Percentiles rank a stretch among this genome's conserved stretches.
These are phyloP conservation scores for Globisporangium nagaii DNA, from an alignment of 352 stramenopile species.

Conservation along the genomic window DNA sequence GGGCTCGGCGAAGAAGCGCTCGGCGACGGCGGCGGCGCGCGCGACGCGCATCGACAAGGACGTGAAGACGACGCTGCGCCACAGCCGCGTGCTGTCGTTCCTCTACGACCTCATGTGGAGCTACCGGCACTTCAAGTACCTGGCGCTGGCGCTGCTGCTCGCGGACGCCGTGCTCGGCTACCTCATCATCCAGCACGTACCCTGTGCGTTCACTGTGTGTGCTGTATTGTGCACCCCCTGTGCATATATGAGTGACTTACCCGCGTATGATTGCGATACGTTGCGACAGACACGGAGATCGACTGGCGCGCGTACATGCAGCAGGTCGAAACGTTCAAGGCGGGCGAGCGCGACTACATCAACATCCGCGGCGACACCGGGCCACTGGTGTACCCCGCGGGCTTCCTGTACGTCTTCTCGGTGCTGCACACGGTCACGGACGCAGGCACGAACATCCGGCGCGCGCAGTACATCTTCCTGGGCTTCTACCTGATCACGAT, in stretches of 20 bases:
- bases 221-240: not conserved
- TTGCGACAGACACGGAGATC: conserved; percentile 94
- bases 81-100: conserved; percentile 62
- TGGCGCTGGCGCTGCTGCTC: conserved; percentile 52
- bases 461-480: conserved; percentile 93
- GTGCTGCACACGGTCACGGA: conserved; percentile 91
- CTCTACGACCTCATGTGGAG: conserved; percentile 86
- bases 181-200: conserved; percentile 77
- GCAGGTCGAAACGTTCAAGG: conserved; percentile 91
- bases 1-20: not conserved
- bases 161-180: conserved; percentile 55
- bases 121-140: conserved; percentile 76
- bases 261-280: not conserved
- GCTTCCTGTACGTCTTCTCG: conserved; percentile 97
- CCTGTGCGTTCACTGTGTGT: conserved; percentile 32
- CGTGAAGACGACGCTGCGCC: conserved; percentile 68
- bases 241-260: not conserved
- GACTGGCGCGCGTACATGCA: conserved; percentile 99
- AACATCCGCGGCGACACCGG: conserved; percentile 95
- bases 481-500: conserved; percentile 93
- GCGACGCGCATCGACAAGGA: conserved; percentile 84
- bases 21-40: conserved; percentile 21
- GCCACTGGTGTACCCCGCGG: conserved; percentile 97
- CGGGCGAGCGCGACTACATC: conserved; percentile 94
- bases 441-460: conserved; percentile 69